Evolutionary conservation across 306 rosid genomes (phyloP), one percentile per base, ranked within the genome.

Genomic region (Crotalaria pallida): DNA sequence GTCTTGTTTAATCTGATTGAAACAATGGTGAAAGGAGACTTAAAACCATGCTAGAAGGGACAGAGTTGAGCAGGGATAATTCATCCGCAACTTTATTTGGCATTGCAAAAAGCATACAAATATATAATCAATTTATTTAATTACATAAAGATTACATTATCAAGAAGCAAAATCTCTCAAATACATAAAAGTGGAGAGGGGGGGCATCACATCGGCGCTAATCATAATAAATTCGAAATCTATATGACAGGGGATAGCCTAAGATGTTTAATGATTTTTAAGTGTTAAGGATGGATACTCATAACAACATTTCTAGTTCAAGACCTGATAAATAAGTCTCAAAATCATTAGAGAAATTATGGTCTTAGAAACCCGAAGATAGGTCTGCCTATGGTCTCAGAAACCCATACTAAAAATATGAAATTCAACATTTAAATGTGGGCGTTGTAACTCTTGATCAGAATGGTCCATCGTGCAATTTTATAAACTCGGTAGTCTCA

Each of bases 1-100:
- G 23, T 77, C 79, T 34, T 72, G 73, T 41, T 72, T 72, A 44
- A 18, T 55, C 85, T 81, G 76, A 70, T 72, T 11, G 24, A 38
- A 79, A 61, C 61, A 70, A 27, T 67, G 24, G 43, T 52, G 0
- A 38, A 57, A 64, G 38, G 38, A 55, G 18, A 47, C 44, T 63
- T 36, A 34, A 55, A 44, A 17, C 19, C 38, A n/a, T 45, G 8
- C 34, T 31, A 10, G 19, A 1, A 22, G 27, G 70, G 52, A 41
- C 23, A 44, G 33, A 21, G 26, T 49, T 40, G 16, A 33, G 33
- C 17, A 18, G 47, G 62, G 57, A 13, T 1, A 24, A 41, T 65
- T 17, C 61, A 38, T 44, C 13, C 73, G 17, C 13, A 26, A 22
- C 29, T 24, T n/a, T 29, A 58, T 29, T 31, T 58, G 47, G 26